A percentile compares a stretch with the other conserved stretches of the same genome.
Evolutionary conservation across 139 green algal species (phyloP).

Genomic region (Auxenochlorella pyrenoidosa): DNA sequence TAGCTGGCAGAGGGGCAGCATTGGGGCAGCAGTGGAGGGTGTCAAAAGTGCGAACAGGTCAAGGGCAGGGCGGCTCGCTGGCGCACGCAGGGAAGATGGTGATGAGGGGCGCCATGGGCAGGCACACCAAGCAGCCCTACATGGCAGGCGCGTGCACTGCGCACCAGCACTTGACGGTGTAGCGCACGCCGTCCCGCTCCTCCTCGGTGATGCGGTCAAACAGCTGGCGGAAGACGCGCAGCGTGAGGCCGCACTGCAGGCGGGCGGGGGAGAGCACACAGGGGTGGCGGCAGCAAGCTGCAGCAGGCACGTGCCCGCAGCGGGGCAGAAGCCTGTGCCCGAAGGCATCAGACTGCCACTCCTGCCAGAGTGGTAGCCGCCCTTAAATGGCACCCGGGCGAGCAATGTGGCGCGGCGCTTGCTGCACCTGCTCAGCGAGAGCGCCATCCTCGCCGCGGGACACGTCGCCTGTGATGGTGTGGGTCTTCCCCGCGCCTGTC

Average conservation of each 20-base stretch:
- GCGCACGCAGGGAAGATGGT: too few species aligned
- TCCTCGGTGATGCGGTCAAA: conserved; percentile 76
- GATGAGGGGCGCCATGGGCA: too few species aligned
- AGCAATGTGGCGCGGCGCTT: background rate
- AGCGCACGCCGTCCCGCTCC: conserved; percentile 49
- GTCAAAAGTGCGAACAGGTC: background rate
- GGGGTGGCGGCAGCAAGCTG: too few species aligned
- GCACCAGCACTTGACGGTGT: conserved; percentile 52
- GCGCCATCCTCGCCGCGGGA: conserved; percentile 23
- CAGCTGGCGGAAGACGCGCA: conserved; percentile 85
- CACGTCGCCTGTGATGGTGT: conserved; percentile 76
- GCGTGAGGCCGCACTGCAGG: conserved; percentile 68
- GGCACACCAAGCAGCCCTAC: too few species aligned
- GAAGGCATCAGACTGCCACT: too few species aligned
- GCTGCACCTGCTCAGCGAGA: background rate
- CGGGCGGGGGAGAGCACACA: background rate
- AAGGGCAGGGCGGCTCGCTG: too few species aligned
- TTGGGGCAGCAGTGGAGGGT: background rate
- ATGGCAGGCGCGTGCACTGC: background rate
- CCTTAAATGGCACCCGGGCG: too few species aligned
- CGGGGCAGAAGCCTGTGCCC: too few species aligned
- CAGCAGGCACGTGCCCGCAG: too few species aligned
- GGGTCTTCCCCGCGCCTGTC: conserved; percentile 81
- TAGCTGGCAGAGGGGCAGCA: conserved; percentile 16
- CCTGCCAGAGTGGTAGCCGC: background rate